Evolutionary conservation across 495 filamentous ascomycete species (phyloP), one percentile per base, ranked within the genome.

Genomic region (Hypoxylon fuscum): DNA sequence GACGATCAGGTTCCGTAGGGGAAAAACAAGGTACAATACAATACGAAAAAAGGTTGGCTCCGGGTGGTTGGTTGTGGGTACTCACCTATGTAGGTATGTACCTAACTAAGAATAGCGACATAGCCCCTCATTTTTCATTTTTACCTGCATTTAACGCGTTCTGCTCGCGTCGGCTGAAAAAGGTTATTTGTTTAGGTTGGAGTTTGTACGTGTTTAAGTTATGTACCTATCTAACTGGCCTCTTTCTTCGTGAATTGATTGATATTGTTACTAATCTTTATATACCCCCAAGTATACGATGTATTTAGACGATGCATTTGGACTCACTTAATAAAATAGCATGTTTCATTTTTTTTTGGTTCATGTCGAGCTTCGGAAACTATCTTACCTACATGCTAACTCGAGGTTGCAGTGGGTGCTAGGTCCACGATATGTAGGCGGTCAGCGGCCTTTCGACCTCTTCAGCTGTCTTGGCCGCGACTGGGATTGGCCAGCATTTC

Each of bases 401-500:
- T 14, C 21, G 20, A 53, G 48, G 53, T 58, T 54, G 35, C 61
- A 59, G 29, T 35, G n/a, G 27, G 22, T 49, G 31, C 22, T 35
- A 15, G 34, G 34, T 37, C 34, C 11, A 9, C 11, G 5, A 47
- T 38, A 25, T 35, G 22, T 53, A 27, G 40, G 25, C 32, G 29
- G 29, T 21, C 10, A 40, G 21, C 51, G 4, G 38, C 38, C 38
- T 10, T 44, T 50, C 15, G 34, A 57, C 47, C 52, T 56, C 21
- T n/a, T n/a, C n/a, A n/a, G n/a, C n/a, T n/a, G n/a, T 43, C 31
- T 10, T 12, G 38, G 21, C 31, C 15, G 11, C 18, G 21, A 23
- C 51, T 50, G 31, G 34, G 50, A 62, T 55, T 55, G 40, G 61
- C 49, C 49, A 50, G 55, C 35, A 59, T 54, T 37, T 59, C 43